Evolutionary conservation across 2,329 filamentous ascomycete species (phyloP).

Genomic region (Talaromyces sp.): DNA sequence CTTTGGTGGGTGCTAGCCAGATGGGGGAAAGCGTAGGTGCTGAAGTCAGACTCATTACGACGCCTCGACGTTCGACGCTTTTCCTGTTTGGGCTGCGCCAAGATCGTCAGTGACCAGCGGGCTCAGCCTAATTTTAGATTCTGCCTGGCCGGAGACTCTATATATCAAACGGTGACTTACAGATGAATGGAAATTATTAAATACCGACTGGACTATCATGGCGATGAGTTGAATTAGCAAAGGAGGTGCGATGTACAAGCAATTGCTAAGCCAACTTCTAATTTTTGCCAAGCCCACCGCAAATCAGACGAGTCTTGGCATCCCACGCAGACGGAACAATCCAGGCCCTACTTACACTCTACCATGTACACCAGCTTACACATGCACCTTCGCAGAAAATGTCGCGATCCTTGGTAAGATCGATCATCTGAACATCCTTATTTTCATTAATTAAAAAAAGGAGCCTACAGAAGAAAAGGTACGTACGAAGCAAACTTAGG

Average conservation of each 20-base stretch:
- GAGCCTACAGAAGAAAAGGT: background rate
- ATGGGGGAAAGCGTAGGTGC: background rate
- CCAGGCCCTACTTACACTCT: background rate
- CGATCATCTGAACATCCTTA: background rate
- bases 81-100: slow-evolving; percentile 9
- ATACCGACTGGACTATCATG: too few relatives aligned
- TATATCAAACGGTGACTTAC: background rate
- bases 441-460: background rate
- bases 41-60: slow-evolving; percentile 15
- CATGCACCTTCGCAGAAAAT: background rate
- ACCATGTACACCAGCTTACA: background rate
- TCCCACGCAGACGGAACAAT: background rate
- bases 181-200: background rate
- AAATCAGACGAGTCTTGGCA: slow-evolving; percentile 2
- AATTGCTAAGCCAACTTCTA: background rate
- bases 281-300: background rate
- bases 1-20: background rate
- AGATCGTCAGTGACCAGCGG: slow-evolving; percentile 10
- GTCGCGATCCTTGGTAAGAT: background rate
- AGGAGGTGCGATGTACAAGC: background rate
- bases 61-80: slow-evolving; percentile 13
- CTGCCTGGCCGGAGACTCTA: background rate
- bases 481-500: background rate
- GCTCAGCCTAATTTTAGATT: slow-evolving; percentile 7
- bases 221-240: background rate